phyloP scores from a whole-genome alignment of 306 rosid species.

The Dryas alaskensis region DNA sequence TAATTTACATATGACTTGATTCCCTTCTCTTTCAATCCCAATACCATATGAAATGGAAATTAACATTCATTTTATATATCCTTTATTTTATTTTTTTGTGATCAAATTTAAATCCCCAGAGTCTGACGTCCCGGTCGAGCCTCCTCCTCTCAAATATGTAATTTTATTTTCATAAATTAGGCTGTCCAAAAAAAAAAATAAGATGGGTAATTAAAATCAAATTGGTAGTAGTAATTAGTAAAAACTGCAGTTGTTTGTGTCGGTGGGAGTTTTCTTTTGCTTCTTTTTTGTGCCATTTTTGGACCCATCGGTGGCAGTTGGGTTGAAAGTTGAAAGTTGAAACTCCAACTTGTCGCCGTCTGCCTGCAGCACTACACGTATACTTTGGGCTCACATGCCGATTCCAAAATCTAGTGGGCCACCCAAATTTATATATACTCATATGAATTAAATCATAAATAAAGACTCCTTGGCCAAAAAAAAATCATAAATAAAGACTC shows the following conservation, averaged over 20 bases:
- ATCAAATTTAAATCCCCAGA: constrained; percentile 17
- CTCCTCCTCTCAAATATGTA: background rate
- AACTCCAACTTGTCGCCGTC: background rate
- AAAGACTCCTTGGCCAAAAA: no score
- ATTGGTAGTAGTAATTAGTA: background rate
- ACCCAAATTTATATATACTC: background rate
- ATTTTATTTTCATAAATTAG: background rate
- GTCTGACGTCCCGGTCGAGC: background rate
- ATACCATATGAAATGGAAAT: background rate
- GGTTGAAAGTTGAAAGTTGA: background rate
- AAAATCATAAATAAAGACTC: no score
- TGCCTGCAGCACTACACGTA: background rate
- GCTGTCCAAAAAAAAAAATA: background rate
- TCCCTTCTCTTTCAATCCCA: constrained; percentile 25
- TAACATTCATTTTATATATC: background rate
- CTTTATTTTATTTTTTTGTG: background rate
- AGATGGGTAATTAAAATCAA: background rate
- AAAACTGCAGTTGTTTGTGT: constrained; percentile 2
- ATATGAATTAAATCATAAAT: background rate
- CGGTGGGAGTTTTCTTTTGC: constrained; percentile 17
- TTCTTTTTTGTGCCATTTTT: background rate
- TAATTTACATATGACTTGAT: background rate
- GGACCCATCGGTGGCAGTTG: constrained; percentile 2
- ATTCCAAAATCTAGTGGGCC: background rate
- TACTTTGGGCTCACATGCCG: background rate